Percentiles rank a stretch among this genome's conserved stretches.
Conservation (phyloP, 495 filamentous ascomycete genomes). For the Talaromyces proteolyticus region DNA sequence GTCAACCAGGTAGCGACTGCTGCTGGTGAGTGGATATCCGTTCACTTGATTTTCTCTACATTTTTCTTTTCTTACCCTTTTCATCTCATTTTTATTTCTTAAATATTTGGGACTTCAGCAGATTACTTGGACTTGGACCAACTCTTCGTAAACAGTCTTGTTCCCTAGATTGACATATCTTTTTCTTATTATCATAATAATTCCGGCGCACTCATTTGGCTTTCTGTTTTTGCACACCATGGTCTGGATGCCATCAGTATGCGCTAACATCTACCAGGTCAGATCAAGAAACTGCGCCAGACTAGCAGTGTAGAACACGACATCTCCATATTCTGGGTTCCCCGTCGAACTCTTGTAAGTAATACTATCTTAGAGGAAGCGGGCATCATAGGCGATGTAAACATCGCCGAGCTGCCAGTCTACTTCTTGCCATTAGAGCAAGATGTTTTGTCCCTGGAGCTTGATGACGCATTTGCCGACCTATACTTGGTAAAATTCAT, state of each 20-base stretch:
- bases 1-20: conserved; percentile 73
- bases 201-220: conserved; percentile 41
- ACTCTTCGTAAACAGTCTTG: conserved; percentile 61
- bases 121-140: conserved; percentile 49
- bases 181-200: conserved; percentile 12
- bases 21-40: conserved; percentile 64
- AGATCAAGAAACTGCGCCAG: conserved; percentile 83
- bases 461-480: conserved; percentile 81
- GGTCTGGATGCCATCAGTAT: conserved; percentile 48
- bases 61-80: conserved; percentile 4
- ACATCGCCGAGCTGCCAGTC: conserved; percentile 75
- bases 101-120: conserved; percentile 49
- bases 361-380: conserved; percentile 90
- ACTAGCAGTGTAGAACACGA: conserved; percentile 86
- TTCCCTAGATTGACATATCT: conserved; percentile 52
- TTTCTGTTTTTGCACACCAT: conserved; percentile 25
- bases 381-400: conserved; percentile 89
- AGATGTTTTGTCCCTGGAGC: conserved; percentile 85
- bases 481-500: conserved; percentile 63
- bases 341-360: conserved; percentile 84
- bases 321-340: conserved; percentile 90
- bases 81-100: background rate
- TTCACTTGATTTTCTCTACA: conserved; percentile 1
- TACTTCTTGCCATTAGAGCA: conserved; percentile 88
- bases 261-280: conserved; percentile 63